Percentiles rank a stretch among this genome's conserved stretches.
Evolutionary conservation across 2,329 filamentous ascomycete genomes (phyloP).

Genomic region (Lanzia echinophila): DNA sequence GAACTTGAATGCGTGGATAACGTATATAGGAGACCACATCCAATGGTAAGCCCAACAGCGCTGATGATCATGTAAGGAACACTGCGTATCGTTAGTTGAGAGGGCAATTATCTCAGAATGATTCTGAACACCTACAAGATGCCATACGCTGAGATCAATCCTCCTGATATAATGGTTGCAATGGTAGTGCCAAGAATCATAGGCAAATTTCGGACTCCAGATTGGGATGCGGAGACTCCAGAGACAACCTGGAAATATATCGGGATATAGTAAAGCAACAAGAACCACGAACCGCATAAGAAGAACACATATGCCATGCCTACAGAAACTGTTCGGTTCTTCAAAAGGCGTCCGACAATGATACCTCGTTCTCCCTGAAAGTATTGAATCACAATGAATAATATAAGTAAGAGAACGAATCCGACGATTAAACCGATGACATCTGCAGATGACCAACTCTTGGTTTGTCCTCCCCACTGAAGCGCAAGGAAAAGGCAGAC

Average conservation of each 20-base stretch:
- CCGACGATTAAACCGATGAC: constrained; percentile 41
- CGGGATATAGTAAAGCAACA: constrained; percentile 42
- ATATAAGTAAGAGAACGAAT: constrained; percentile 27
- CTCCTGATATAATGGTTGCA: constrained; percentile 31
- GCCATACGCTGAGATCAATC: constrained; percentile 29
- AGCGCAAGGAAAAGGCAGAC: constrained; percentile 41
- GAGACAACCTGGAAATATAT: constrained; percentile 44
- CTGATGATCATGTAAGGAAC: constrained; percentile 32
- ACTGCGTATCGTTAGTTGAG: constrained; percentile 8
- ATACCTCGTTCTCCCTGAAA: constrained; percentile 43
- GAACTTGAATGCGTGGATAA: constrained; percentile 41
- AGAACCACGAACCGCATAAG: constrained; percentile 39
- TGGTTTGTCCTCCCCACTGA: constrained; percentile 41
- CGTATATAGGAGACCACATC: constrained; percentile 51
- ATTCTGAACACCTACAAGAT: constrained; percentile 20
- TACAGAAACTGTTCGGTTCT: constrained; percentile 38
- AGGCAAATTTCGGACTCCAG: constrained; percentile 37
- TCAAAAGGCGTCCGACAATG: constrained; percentile 41
- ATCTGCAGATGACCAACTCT: constrained; percentile 36
- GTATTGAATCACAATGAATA: constrained; percentile 35
- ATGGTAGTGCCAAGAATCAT: constrained; percentile 28
- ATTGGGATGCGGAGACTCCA: constrained; percentile 29
- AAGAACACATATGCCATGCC: constrained; percentile 37
- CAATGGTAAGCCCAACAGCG: constrained; percentile 26
- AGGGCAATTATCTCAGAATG: no score